Percentiles rank a stretch among this genome's conserved stretches.
Evolutionary conservation across 176 grass and related monocot species (phyloP).

Genomic region (Microstegium vimineum): DNA sequence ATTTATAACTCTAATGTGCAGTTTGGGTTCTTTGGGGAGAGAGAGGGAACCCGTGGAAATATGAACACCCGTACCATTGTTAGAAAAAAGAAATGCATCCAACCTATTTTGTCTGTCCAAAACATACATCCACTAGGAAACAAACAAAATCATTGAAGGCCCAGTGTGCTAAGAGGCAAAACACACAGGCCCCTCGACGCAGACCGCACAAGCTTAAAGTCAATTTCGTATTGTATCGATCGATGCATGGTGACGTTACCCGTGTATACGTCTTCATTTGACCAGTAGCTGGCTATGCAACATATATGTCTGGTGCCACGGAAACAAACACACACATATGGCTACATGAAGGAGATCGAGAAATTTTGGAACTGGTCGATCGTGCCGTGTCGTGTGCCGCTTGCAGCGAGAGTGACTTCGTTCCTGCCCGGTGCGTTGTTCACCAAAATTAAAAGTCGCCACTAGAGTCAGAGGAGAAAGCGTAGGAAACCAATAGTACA

Average conservation of each 20-base stretch:
- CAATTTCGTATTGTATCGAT: neutral
- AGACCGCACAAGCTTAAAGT: neutral
- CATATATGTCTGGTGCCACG: neutral
- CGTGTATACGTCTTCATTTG: neutral
- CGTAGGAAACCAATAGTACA: neutral
- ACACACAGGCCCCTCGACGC: neutral
- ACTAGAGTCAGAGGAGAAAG: neutral
- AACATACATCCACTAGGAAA: neutral
- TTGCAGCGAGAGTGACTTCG: neutral
- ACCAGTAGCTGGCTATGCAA: neutral
- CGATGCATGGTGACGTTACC: neutral
- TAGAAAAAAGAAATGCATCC: no score
- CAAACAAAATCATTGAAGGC: neutral
- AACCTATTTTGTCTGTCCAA: no score
- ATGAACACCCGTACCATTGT: no score
- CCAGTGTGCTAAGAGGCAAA: no score
- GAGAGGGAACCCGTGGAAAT: no score
- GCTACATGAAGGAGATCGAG: no score
- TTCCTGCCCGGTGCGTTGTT: no score
- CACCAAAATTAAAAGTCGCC: no score
- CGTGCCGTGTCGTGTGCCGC: neutral
- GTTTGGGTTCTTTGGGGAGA: no score
- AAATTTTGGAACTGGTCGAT: no score
- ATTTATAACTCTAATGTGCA: no score
- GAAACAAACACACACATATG: constrained; percentile 36